Conservation (phyloP, 768 basidiomycete genomes). For the Leccinum variicolor region DNA sequence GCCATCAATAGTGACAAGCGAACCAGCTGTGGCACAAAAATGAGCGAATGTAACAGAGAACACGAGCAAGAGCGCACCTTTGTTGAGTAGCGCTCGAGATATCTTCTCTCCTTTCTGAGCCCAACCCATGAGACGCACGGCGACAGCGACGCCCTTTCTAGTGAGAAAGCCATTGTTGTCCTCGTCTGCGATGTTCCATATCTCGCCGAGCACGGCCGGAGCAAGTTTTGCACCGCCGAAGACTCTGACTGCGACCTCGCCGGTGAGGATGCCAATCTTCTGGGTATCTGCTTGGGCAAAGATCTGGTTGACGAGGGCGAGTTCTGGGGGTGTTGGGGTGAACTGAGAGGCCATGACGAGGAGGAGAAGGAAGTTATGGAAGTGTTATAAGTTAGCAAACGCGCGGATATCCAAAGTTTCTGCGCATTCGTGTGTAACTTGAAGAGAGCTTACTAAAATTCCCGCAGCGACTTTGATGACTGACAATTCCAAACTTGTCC, state of each 20-base stretch:
- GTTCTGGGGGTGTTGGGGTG: constrained; percentile 44
- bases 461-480: constrained; percentile 1
- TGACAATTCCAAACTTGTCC: neutral
- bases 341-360: constrained; percentile 41
- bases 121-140: constrained; percentile 88
- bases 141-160: constrained; percentile 81
- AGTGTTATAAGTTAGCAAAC: constrained; percentile 22
- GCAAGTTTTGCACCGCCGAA: constrained; percentile 82
- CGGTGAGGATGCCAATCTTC: constrained; percentile 81
- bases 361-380: neutral
- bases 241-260: constrained; percentile 85
- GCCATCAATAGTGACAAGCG: constrained; percentile 77
- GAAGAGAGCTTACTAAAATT: neutral
- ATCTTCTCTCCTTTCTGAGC: constrained; percentile 83
- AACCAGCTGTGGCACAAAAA: constrained; percentile 58
- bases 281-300: constrained; percentile 72
- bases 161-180: constrained; percentile 93
- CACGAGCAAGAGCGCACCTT: constrained; percentile 52
- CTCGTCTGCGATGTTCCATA: constrained; percentile 91
- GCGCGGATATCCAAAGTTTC: constrained; percentile 1
- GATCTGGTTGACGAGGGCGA: constrained; percentile 67
- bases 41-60: constrained; percentile 11
- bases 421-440: constrained; percentile 16
- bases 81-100: constrained; percentile 56
- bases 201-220: constrained; percentile 78